Base-by-base conservation (phyloP, 768 basidiomycete species). In the Agaricus sinodeliciosus region DNA sequence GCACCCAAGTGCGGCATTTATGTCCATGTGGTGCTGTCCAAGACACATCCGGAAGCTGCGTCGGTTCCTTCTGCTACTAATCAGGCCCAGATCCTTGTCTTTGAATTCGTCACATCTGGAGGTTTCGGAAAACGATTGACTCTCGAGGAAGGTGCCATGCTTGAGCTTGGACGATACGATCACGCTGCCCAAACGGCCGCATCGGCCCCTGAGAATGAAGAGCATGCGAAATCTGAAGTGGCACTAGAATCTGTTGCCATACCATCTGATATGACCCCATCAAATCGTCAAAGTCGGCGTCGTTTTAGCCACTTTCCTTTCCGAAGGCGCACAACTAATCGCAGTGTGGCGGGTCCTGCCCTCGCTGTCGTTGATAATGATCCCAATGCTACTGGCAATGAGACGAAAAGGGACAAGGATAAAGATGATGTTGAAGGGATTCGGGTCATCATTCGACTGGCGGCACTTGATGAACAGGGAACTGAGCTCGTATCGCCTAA, bases 101-200 rank as follows among this genome's bases (percentile, higher is more conserved):
- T 82, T 59, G 79, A 84, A 55, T 70, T 74, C 13, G 74, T 85
- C 41, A 80, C 85, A 9, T 82, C 88, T 1, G 94, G 94, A 22
- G 94, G 94, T 0, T 97, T 95, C 61, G 86, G 81, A 3, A 82
- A 80, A 59, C 57, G 74, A 4, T 80, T 95, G 42, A 84, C 76
- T 34, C 67, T 94, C 1, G 87, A 89, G 42, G 82, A 91, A 48
- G 87, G 84, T 9, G 86, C 88, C 8, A 76, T 85, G 27, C 69
- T 97, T 15, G 94, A 94, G 62, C 72, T 97, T 0, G 86, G 81
- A 3, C 75, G 81, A n/a, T 88, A 86, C 55, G 86, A 88, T 52
- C 69, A 77, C 43, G 60, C 60, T 40, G 57, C 64, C 25, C 57
- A 40, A 41, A 51, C n/a, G 31, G 60, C 9, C 60, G 63, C 31